phyloP scores from a whole-genome alignment of 31 red algal species.

The Asparagopsis taxiformis region DNA sequence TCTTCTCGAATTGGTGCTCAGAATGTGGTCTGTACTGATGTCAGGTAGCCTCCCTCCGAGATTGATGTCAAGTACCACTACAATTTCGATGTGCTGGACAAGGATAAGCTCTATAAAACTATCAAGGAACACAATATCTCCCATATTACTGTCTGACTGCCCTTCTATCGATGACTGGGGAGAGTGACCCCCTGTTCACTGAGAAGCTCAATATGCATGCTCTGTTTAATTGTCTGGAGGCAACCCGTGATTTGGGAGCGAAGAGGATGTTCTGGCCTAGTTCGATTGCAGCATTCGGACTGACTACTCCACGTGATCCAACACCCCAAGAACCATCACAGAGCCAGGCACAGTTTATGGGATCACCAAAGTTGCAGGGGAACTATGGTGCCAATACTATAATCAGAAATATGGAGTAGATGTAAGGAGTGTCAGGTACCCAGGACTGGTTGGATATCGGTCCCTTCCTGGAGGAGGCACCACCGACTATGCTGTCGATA shows the following conservation, averaged over 20 bases:
- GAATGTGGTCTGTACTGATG: too few species aligned
- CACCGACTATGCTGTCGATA: constrained; percentile 21
- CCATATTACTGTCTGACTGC: constrained; percentile 6
- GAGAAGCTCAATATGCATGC: constrained; percentile 12
- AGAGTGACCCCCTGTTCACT: neutral
- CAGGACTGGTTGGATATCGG: constrained; percentile 12
- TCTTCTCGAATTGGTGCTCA: too few species aligned
- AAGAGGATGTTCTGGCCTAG: constrained; percentile 8
- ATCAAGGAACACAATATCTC: constrained; percentile 10
- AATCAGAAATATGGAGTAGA: constrained; percentile 2
- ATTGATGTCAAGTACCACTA: too few species aligned
- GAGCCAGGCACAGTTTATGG: constrained; percentile 12
- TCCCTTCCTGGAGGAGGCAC: constrained; percentile 11
- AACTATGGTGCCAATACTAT: constrained; percentile 9
- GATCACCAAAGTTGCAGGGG: constrained; percentile 4
- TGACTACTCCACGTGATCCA: neutral
- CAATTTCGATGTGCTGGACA: constrained; percentile 7
- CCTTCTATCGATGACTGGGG: constrained; percentile 3
- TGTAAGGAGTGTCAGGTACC: constrained; percentile 3
- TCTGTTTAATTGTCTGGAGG: neutral
- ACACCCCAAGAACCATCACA: constrained; percentile 3
- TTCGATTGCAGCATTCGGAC: constrained; percentile 12
- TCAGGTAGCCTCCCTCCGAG: too few species aligned
- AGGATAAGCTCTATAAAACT: constrained; percentile 7
- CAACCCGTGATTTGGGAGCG: neutral